These are phyloP conservation scores for Leccinum barrowsii DNA, from an alignment of 768 basidiomycete genomes.

Conservation along the genomic window DNA sequence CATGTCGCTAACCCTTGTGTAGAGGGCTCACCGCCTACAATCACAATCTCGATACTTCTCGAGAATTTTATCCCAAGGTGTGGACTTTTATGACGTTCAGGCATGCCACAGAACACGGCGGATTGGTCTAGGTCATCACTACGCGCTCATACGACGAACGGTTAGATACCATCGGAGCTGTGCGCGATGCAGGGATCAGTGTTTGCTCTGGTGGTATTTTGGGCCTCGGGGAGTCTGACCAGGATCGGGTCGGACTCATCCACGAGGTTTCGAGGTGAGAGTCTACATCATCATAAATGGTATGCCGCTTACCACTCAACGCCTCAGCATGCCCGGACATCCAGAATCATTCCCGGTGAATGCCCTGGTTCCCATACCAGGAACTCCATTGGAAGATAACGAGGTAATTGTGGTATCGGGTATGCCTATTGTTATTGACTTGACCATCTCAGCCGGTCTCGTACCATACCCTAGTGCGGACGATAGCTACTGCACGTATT, in stretches of 20 bases:
- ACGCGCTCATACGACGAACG: slow-evolving; percentile 94
- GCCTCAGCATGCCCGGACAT: slow-evolving; percentile 80
- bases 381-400: slow-evolving; percentile 90
- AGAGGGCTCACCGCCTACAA: slow-evolving; percentile 97
- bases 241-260: slow-evolving; percentile 89
- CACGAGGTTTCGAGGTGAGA: slow-evolving; percentile 88
- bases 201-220: slow-evolving; percentile 97
- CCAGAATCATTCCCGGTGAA: slow-evolving; percentile 99
- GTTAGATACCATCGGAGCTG: slow-evolving; percentile 82
- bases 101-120: not conserved
- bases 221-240: slow-evolving; percentile 88
- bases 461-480: slow-evolving; percentile 83
- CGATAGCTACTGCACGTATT: slow-evolving; percentile 92
- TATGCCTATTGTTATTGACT: slow-evolving; percentile 6
- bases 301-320: slow-evolving; percentile 3
- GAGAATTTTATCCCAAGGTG: slow-evolving; percentile 93
- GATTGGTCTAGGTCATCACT: slow-evolving; percentile 75
- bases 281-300: not conserved
- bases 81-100: slow-evolving; percentile 9
- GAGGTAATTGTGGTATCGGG: slow-evolving; percentile 48
- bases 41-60: slow-evolving; percentile 96
- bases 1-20: not conserved
- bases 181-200: slow-evolving; percentile 92
- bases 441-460: slow-evolving; percentile 58
- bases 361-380: slow-evolving; percentile 91